Base-by-base conservation (phyloP, 2,329 filamentous ascomycete species). In the Zasmidium citrigriseum region DNA sequence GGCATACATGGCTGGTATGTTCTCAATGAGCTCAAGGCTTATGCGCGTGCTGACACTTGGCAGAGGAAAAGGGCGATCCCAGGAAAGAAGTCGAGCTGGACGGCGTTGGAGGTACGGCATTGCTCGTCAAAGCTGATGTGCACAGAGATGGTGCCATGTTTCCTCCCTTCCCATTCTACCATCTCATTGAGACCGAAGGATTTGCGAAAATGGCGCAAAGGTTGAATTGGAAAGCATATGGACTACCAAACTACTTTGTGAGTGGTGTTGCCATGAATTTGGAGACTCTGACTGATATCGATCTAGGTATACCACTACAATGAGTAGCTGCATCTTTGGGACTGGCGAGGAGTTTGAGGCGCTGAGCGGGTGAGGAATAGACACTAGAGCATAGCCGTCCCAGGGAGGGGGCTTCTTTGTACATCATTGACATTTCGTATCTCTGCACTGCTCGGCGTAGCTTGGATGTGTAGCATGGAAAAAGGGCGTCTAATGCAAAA, bases 81-180 rank as follows among this genome's bases (percentile, higher is more conserved):
- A 58, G 61, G 21, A 61, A 64, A 21, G 66, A 69, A 45, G 66
- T 97, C 52, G 82, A 87, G 46, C 82, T 99, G 9, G 95, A 99
- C 72, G 95, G 95, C 51, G 95, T 99, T 2, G 95, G 95, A 55
- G 95, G 95, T 34, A 96, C 93, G 1, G 90, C 93, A 1, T 79
- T 99, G 63, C 79, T 99, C 70, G 95, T 99, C 60, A 97, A 96
- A 79, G 95, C 93, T 1, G 93, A 98, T 59, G 95, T 99, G 22
- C 95, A 99, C 74, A 86, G 95, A 23, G 95, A 99, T 71, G 95
- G 95, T 20, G 93, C 95, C 73, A 99, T 98, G 93, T 99, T 99
- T 78, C 95, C 95, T 18, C 86, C 95, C 0, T 99, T 99, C 73
- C 78, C 93, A 2, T 99, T 99, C 72, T 98, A 97, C 73, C 89